Evolutionary conservation across 2,329 filamentous ascomycete species (phyloP), one percentile per base, ranked within the genome.

Genomic region (Clonostachys chloroleuca): DNA sequence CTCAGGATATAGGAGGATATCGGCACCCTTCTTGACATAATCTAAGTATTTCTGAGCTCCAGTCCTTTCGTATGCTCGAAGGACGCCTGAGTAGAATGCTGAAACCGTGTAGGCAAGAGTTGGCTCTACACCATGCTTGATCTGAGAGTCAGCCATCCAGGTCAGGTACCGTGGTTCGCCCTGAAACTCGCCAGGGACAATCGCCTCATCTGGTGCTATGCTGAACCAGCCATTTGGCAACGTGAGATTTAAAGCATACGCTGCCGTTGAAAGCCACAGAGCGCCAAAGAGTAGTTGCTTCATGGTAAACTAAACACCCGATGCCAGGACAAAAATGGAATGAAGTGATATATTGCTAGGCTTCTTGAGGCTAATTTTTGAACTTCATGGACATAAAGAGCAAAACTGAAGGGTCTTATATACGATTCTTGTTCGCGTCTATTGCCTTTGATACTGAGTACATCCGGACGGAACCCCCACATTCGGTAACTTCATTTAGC

Each of bases 61-160:
- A 12, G 69, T 70, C 13, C 66, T 52, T n/a, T 68, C 67, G 39
- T 72, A 72, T 4, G 72, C 69, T 24, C 67, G 67, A 51, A 75
- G 69, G 33, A 77, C 63, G 2, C 69, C 73, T 14, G 69, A 66
- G 52, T 76, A 73, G 6, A 78, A 61, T 6, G 74, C 71, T 3
- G 68, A 69, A 48, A 73, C 59, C n/a, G 66, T 66, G 52, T 77
- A 76, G 49, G 65, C 60, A 44, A 66, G 65, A 9, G 65, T 66
- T 0, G 68, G 57, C 7, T 59, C 49, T 4, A 74, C 63, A 20
- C 64, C 63, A 52, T 63, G 61, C 49, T 59, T 54, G 45, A 77
- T 69, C 54, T 74, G 72, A 2, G 74, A 77, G 45, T 74, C 66
- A 8, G 74, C 68, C 65, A 77, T 68, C 20, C 30, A 18, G 13